These are phyloP conservation scores for Suillus alpinus DNA, from an alignment of 768 basidiomycete species.

Conservation along the genomic window DNA sequence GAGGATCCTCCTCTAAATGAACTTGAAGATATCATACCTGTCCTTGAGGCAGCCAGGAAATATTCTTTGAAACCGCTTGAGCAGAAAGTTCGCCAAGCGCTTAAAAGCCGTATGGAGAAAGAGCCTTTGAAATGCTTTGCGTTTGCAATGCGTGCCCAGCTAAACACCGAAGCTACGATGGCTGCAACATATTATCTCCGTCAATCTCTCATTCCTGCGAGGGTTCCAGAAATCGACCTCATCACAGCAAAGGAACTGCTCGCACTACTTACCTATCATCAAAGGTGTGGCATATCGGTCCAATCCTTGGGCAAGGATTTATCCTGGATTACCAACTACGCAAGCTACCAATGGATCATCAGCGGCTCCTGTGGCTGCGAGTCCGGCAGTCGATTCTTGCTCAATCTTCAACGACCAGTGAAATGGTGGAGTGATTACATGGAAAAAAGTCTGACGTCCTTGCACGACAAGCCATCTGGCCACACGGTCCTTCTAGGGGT, in stretches of 20 bases:
- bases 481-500: neutral
- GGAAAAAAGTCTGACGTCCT: neutral
- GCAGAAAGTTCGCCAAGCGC: slow-evolving; percentile 14
- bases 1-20: slow-evolving; percentile 8
- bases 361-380: neutral
- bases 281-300: slow-evolving; percentile 2
- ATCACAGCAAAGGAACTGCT: slow-evolving; percentile 20
- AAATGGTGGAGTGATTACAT: slow-evolving; percentile 13
- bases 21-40: neutral
- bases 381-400: neutral
- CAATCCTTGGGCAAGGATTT: neutral
- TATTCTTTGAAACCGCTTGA: slow-evolving; percentile 6
- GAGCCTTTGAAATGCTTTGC: slow-evolving; percentile 26
- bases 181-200: slow-evolving; percentile 24
- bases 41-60: slow-evolving; percentile 5
- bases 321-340: slow-evolving; percentile 5
- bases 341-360: slow-evolving; percentile 3
- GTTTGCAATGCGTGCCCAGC: slow-evolving; percentile 20
- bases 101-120: slow-evolving; percentile 11
- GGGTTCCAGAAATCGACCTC: slow-evolving; percentile 19
- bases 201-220: slow-evolving; percentile 15
- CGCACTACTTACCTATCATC: slow-evolving; percentile 13
- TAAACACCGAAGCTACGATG: slow-evolving; percentile 16
- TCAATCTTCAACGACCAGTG: neutral
- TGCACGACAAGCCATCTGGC: slow-evolving; percentile 7